Conservation (phyloP, 164 flowering plant species). For the Kalanchoe fedtschenkoi region DNA sequence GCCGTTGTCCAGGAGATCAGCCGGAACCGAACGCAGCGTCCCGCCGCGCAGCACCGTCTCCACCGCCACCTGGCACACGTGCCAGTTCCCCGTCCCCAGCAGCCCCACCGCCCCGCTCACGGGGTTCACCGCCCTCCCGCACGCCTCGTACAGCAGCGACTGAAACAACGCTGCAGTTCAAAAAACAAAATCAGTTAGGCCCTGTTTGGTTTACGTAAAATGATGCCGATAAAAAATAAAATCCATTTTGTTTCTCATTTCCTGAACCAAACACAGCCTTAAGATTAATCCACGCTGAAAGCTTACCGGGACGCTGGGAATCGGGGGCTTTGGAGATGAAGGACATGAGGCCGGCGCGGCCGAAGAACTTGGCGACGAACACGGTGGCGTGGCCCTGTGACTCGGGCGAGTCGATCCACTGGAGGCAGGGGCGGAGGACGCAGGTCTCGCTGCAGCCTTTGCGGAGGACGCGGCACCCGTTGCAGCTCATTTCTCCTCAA, state of each 20-base stretch:
- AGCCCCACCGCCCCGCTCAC: background rate
- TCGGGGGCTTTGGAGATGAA: constrained; percentile 8
- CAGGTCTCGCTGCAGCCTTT: constrained; percentile 9
- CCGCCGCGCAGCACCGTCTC: background rate
- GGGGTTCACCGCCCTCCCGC: background rate
- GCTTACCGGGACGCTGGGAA: constrained; percentile 3
- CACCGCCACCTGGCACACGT: background rate
- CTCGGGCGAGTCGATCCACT: constrained; percentile 6
- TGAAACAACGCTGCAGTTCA: background rate
- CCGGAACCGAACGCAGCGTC: background rate
- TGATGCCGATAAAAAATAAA: too few relatives aligned
- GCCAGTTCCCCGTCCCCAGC: background rate
- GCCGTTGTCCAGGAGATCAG: background rate
- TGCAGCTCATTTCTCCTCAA: background rate
- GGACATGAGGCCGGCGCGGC: constrained; percentile 8
- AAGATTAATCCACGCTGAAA: too few relatives aligned
- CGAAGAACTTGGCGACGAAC: constrained; percentile 9
- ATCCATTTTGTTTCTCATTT: too few relatives aligned
- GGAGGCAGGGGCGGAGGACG: constrained; percentile 4
- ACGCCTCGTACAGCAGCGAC: background rate
- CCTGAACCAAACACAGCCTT: too few relatives aligned
- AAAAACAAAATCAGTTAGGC: too few relatives aligned
- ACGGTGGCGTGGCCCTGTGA: constrained; percentile 8
- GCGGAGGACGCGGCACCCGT: constrained; percentile 5
- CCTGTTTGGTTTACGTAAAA: too few relatives aligned